These are phyloP conservation scores for Lasiosphaeris hirsuta DNA, from an alignment of 495 filamentous ascomycete species.

Conservation along the genomic window DNA sequence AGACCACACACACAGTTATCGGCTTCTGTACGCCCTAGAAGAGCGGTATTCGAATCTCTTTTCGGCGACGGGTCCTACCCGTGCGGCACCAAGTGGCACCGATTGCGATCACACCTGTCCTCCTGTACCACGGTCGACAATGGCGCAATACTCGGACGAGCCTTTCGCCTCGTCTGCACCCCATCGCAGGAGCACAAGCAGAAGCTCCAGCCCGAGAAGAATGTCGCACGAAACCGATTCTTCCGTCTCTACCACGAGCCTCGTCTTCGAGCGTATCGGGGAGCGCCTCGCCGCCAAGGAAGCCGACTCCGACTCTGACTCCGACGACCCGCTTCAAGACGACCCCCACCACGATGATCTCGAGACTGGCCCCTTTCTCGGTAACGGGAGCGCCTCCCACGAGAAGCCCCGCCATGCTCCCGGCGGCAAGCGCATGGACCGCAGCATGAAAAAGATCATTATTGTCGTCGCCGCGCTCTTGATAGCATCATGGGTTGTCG, in stretches of 20 bases:
- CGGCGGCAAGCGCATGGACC: conserved; percentile 49
- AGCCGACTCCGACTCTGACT: conserved; percentile 43
- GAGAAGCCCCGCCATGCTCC: conserved; percentile 13
- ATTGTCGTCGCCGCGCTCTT: conserved; percentile 65
- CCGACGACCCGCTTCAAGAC: conserved; percentile 46
- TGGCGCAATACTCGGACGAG: conserved; percentile 16
- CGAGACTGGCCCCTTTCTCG: conserved; percentile 46
- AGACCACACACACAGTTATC: conserved; percentile 14
- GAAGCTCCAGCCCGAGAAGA: conserved; percentile 11
- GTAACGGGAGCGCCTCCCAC: conserved; percentile 13
- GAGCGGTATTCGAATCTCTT: neutral
- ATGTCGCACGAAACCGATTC: conserved; percentile 59
- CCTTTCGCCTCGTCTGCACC: neutral
- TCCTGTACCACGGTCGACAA: conserved; percentile 9
- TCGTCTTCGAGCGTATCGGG: conserved; percentile 70
- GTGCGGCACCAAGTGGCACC: conserved; percentile 1
- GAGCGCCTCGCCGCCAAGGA: conserved; percentile 40
- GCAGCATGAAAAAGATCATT: conserved; percentile 60
- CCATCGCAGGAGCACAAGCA: neutral
- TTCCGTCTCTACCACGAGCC: conserved; percentile 70
- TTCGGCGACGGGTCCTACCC: neutral
- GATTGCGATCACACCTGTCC: neutral
- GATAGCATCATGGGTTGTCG: conserved; percentile 75
- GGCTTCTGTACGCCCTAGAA: neutral
- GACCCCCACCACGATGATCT: conserved; percentile 38